A percentile compares a stretch with the other conserved stretches of the same genome.
phyloP scores from a whole-genome alignment of 2,329 filamentous ascomycete species.

The Colletotrichum paranaense region DNA sequence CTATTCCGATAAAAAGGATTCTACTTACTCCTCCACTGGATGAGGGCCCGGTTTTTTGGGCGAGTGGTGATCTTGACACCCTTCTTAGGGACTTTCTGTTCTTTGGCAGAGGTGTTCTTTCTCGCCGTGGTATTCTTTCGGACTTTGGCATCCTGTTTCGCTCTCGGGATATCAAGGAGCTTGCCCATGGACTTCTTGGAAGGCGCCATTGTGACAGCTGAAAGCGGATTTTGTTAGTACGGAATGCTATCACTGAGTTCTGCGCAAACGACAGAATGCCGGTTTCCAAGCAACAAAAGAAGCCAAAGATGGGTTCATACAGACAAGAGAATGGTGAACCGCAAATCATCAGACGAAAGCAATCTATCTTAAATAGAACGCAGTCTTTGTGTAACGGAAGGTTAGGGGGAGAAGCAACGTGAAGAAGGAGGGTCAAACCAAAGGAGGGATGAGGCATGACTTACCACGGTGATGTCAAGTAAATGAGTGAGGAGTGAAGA shows the following conservation, averaged over 20 bases:
- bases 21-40: conserved; percentile 2
- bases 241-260: no score
- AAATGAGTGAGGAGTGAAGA: no score
- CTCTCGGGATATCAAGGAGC: not conserved
- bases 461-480: not conserved
- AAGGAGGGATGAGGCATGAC: not conserved
- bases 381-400: not conserved
- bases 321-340: no score
- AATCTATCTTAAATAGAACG: no score
- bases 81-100: not conserved
- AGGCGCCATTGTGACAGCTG: no score
- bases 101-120: not conserved
- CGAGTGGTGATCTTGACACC: not conserved
- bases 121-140: not conserved
- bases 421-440: not conserved
- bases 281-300: not conserved
- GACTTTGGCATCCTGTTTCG: not conserved
- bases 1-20: not conserved
- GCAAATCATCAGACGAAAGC: no score
- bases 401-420: not conserved
- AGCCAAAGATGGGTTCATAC: not conserved
- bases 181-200: not conserved
- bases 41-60: not conserved
- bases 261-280: no score
- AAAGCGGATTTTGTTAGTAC: no score